A percentile compares a stretch with the other conserved stretches of the same genome.
These are phyloP conservation scores for Populus hybrid DNA, from an alignment of 441 rosid genomes.

Conservation along the genomic window DNA sequence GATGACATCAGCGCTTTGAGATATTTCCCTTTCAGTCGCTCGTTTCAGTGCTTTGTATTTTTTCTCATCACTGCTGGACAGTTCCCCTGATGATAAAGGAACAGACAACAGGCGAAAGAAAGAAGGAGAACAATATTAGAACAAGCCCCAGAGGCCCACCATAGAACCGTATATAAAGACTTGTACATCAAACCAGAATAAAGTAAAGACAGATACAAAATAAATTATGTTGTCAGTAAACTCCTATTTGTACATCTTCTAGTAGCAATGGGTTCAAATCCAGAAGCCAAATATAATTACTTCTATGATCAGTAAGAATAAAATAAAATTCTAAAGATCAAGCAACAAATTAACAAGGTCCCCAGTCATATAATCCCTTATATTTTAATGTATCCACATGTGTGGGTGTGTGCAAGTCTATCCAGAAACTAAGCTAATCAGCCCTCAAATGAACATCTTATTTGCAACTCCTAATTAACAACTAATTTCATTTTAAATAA, in stretches of 20 bases:
- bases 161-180: neutral
- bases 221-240: neutral
- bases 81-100: slow-evolving; percentile 60
- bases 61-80: slow-evolving; percentile 99
- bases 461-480: neutral
- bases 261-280: neutral
- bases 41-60: slow-evolving; percentile 95
- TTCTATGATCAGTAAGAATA: neutral
- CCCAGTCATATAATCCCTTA: neutral
- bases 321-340: no score
- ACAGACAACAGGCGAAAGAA: slow-evolving; percentile 1
- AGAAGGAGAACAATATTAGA: neutral
- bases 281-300: neutral
- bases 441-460: neutral
- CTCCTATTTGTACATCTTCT: neutral
- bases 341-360: neutral
- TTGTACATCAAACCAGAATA: neutral
- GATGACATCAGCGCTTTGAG: slow-evolving; percentile 99
- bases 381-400: neutral
- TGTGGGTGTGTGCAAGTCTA: neutral
- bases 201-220: neutral
- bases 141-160: neutral
- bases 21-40: slow-evolving; percentile 94
- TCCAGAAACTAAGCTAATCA: neutral
- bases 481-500: neutral